Conservation (phyloP, 2,329 filamentous ascomycete species). For the Colletotrichum lupini region DNA sequence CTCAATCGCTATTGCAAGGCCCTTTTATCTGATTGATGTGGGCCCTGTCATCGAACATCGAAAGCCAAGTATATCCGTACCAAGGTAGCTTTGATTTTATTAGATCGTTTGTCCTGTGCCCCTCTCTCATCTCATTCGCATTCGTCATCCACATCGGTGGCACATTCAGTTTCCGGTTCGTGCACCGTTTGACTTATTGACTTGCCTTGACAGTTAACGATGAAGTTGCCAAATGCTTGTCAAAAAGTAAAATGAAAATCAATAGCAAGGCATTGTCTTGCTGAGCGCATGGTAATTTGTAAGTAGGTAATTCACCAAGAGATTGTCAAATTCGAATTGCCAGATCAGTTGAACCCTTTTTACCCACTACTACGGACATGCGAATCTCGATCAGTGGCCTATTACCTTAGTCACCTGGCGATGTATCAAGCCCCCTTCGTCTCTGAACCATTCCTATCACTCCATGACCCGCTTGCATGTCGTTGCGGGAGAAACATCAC, state of each 20-base stretch:
- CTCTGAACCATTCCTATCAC: no score
- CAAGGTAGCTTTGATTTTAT: not conserved
- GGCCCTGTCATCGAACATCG: not conserved
- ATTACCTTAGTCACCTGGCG: not conserved
- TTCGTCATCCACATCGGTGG: constrained; percentile 11
- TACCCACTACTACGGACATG: not conserved
- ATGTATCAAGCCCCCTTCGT: no score
- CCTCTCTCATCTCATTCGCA: constrained; percentile 20
- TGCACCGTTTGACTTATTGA: not conserved
- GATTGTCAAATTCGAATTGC: not conserved
- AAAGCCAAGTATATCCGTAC: constrained; percentile 12
- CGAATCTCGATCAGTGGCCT: not conserved
- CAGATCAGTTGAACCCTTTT: not conserved
- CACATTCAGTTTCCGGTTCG: not conserved
- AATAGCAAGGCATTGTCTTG: not conserved
- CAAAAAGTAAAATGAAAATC: not conserved
- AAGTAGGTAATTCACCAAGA: not conserved
- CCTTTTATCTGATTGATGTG: constrained; percentile 13
- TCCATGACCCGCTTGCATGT: no score
- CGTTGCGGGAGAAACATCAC: no score
- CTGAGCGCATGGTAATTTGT: not conserved
- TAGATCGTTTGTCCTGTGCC: constrained; percentile 8
- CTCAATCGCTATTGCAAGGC: constrained; percentile 23
- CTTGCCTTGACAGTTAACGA: not conserved
- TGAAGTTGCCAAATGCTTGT: not conserved